Percentiles rank a stretch among this genome's conserved stretches.
These are phyloP conservation scores for Leccinum subrobustum DNA, from an alignment of 1,284 basidiomycete genomes.

Conservation along the genomic window DNA sequence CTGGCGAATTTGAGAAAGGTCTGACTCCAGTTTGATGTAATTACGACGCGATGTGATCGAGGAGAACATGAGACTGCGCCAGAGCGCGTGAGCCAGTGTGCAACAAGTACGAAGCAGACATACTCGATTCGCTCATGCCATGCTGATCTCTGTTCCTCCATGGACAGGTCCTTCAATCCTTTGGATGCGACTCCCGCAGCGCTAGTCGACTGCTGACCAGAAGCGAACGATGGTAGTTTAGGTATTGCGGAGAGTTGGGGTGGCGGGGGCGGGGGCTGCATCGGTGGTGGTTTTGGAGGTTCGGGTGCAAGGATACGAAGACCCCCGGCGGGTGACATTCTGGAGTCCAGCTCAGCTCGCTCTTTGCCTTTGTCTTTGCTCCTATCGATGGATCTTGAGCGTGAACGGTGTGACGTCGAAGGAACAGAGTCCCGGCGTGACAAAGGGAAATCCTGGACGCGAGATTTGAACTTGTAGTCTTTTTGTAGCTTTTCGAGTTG, in stretches of 20 bases:
- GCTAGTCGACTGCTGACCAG: slow-evolving; percentile 6
- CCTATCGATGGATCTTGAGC: slow-evolving; percentile 18
- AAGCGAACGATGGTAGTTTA: slow-evolving; percentile 21
- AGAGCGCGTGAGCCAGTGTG: slow-evolving; percentile 2
- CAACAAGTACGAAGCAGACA: slow-evolving; percentile 4
- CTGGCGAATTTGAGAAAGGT: slow-evolving; percentile 23
- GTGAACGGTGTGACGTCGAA: slow-evolving; percentile 12
- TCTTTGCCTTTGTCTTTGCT: slow-evolving; percentile 2
- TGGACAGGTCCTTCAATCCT: slow-evolving; percentile 19
- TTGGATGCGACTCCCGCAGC: not conserved
- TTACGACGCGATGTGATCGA: slow-evolving; percentile 33
- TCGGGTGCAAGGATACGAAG: slow-evolving; percentile 9
- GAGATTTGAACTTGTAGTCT: slow-evolving; percentile 9
- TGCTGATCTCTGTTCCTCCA: slow-evolving; percentile 31
- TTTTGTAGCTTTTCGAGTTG: slow-evolving; percentile 21
- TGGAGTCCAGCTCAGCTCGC: not conserved
- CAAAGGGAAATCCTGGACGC: slow-evolving; percentile 3
- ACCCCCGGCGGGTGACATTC: slow-evolving; percentile 4
- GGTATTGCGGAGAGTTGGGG: slow-evolving; percentile 17
- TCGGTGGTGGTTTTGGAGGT: slow-evolving; percentile 19
- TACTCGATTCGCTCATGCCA: slow-evolving; percentile 36
- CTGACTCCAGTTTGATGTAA: slow-evolving; percentile 29
- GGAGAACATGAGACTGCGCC: slow-evolving; percentile 30
- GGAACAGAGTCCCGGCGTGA: slow-evolving; percentile 4
- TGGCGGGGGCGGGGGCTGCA: slow-evolving; percentile 20